Evolutionary conservation across 192 early-diverging fungal species (phyloP).

Genomic region (Backusella liffmaniae): DNA sequence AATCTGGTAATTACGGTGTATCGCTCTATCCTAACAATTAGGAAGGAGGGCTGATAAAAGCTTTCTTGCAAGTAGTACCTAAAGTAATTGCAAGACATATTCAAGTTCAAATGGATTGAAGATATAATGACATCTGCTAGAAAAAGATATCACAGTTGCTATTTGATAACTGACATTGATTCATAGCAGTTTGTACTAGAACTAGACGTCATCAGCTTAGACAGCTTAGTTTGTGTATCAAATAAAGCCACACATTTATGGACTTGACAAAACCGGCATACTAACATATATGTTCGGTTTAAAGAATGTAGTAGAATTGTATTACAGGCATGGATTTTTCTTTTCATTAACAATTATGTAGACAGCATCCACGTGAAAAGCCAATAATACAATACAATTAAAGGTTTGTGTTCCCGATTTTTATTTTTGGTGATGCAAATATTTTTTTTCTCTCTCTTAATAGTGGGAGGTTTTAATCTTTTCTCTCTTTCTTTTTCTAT

Average conservation of each 20-base stretch:
- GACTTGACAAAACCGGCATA: background rate
- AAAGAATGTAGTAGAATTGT: background rate
- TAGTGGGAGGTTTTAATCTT: background rate
- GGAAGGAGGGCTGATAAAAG: background rate
- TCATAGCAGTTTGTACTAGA: background rate
- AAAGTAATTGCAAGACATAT: background rate
- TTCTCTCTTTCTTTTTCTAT: background rate
- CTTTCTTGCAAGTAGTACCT: background rate
- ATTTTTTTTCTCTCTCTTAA: background rate
- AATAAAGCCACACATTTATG: background rate
- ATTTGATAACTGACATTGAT: background rate
- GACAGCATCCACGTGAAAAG: background rate
- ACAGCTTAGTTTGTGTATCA: background rate
- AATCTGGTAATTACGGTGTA: background rate
- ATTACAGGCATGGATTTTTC: background rate
- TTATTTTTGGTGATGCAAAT: background rate
- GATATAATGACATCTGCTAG: background rate
- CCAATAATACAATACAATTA: constrained; percentile 2
- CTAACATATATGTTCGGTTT: background rate
- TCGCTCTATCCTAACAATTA: background rate
- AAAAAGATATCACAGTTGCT: background rate
- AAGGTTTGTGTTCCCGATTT: background rate
- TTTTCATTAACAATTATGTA: background rate
- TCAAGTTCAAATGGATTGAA: background rate
- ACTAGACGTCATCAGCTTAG: background rate